Evolutionary conservation across 305 asterid species (phyloP).

Genomic region (Rubia balearica): DNA sequence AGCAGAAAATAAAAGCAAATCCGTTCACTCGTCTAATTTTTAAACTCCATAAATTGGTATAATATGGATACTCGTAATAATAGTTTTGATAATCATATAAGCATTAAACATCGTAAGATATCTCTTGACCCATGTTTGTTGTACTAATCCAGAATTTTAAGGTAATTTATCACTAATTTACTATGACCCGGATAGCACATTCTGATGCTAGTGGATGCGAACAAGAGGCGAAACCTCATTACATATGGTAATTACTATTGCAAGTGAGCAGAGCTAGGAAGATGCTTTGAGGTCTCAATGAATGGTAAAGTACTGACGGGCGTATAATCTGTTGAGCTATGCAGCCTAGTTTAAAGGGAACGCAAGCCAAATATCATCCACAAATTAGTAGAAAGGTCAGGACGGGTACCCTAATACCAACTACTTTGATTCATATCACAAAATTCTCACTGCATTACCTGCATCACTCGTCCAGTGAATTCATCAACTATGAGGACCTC

Average conservation of each 20-base stretch:
- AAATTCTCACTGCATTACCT: slow-evolving; percentile 36
- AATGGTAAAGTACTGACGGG: too few relatives aligned
- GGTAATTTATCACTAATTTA: background rate
- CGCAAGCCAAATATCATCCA: background rate
- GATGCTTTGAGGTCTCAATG: background rate
- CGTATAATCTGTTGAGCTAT: background rate
- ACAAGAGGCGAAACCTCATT: background rate
- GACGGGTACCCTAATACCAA: background rate
- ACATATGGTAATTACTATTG: background rate
- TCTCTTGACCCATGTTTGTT: background rate
- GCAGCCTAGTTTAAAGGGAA: background rate
- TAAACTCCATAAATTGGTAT: background rate
- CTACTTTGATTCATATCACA: background rate
- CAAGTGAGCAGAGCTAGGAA: background rate
- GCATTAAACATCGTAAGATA: background rate
- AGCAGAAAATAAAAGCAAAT: background rate
- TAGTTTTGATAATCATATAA: background rate
- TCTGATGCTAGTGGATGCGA: background rate
- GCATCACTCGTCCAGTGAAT: slow-evolving; percentile 98
- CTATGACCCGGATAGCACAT: background rate
- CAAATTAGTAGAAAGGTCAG: background rate
- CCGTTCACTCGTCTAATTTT: background rate
- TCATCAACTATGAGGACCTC: slow-evolving; percentile 97
- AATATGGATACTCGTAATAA: background rate
- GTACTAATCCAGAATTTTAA: background rate